Conservation (phyloP, 768 basidiomycete species). For the Leccinum obscurum region DNA sequence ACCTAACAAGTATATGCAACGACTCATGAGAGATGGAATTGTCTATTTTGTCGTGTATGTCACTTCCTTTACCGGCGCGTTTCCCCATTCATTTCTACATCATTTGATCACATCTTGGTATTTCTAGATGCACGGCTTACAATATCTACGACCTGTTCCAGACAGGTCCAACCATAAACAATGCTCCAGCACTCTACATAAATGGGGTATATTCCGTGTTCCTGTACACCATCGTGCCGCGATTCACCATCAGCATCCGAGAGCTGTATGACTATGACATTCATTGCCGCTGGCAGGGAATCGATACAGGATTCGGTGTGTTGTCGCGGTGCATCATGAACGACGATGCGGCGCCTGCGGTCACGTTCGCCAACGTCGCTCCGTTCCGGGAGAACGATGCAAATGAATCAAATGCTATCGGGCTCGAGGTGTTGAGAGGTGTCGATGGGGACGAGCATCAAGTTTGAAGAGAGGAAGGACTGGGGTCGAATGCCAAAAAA, state of each 20-base stretch:
- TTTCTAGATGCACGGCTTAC: neutral
- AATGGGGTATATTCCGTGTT: too few species aligned
- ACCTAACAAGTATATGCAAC: conserved; percentile 9
- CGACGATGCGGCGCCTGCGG: neutral
- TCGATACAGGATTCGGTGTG: neutral
- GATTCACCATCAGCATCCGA: neutral
- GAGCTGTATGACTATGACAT: neutral
- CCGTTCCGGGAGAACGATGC: neutral
- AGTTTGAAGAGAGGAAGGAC: too few species aligned
- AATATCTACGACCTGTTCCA: neutral
- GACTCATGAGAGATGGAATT: conserved; percentile 4
- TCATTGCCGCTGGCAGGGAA: neutral
- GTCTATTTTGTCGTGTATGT: conserved; percentile 15
- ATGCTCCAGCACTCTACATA: neutral
- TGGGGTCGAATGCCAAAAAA: too few species aligned
- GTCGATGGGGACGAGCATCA: neutral
- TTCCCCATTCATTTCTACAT: neutral
- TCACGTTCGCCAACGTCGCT: neutral
- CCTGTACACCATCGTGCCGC: neutral
- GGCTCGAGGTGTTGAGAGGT: neutral
- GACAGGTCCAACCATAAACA: neutral
- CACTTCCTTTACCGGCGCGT: too few species aligned
- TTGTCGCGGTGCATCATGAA: neutral
- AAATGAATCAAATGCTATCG: neutral
- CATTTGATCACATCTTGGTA: neutral